Percentiles rank a stretch among this genome's conserved stretches.
Evolutionary conservation across 106 monocot species (phyloP).

Genomic region (Iris macrosiphon): DNA sequence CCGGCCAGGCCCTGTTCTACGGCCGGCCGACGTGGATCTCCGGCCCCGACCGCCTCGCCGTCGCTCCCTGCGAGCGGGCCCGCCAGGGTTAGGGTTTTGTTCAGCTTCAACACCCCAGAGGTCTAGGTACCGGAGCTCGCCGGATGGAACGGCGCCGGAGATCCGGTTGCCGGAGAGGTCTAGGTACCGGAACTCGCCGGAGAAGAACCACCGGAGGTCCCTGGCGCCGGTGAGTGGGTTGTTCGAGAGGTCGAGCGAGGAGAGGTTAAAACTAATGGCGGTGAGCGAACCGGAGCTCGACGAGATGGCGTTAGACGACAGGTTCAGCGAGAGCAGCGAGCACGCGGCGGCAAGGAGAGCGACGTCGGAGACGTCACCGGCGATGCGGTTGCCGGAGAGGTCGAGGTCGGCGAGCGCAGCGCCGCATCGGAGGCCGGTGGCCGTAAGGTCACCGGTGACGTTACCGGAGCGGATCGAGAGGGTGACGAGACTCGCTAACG

Average conservation of each 20-base stretch:
- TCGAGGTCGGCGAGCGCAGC: conserved; percentile 29
- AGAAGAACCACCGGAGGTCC: conserved; percentile 38
- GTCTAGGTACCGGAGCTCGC: conserved; percentile 40
- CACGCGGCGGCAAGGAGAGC: conserved; percentile 9
- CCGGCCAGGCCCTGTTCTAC: conserved; percentile 29
- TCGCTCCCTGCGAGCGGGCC: conserved; percentile 26
- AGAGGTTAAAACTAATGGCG: conserved; percentile 24
- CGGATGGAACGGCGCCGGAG: conserved; percentile 31
- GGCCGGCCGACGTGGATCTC: conserved; percentile 25
- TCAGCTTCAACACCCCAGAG: no score
- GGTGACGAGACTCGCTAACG: conserved; percentile 20
- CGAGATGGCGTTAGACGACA: conserved; percentile 19
- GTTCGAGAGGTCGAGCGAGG: conserved; percentile 50
- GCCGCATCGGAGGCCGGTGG: conserved; percentile 17
- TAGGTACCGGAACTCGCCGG: conserved; percentile 15
- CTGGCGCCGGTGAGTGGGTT: conserved; percentile 33
- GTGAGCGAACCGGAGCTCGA: conserved; percentile 6
- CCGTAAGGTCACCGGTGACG: conserved; percentile 31
- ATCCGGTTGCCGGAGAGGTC: conserved; percentile 29
- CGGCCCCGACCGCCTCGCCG: conserved; percentile 15
- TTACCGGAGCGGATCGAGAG: conserved; percentile 33
- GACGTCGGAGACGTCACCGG: no score
- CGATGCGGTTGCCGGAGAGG: no score
- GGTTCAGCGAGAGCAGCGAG: conserved; percentile 12
- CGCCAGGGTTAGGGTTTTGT: no score